A percentile compares a stretch with the other conserved stretches of the same genome.
Conservation (phyloP, 768 basidiomycete species). For the Ramaria rubella region DNA sequence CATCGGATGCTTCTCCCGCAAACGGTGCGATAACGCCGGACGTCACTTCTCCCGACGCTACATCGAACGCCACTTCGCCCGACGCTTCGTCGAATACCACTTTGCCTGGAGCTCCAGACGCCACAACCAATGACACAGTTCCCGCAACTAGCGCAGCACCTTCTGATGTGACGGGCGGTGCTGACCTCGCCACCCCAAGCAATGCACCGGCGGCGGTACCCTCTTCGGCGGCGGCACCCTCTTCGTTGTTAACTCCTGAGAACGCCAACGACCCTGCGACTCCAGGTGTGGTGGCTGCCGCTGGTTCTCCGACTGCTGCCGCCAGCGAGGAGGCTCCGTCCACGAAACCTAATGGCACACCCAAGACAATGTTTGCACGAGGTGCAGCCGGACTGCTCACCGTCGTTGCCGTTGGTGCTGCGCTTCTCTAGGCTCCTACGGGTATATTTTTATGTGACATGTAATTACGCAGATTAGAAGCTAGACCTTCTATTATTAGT, state of each 20-base stretch:
- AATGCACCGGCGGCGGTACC: too few relatives aligned
- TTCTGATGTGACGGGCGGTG: not conserved
- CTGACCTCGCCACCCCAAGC: too few relatives aligned
- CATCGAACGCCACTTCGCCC: slow-evolving; percentile 10
- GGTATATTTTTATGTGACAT: not conserved
- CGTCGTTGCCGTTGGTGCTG: not conserved
- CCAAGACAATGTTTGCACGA: not conserved
- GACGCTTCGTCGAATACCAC: not conserved
- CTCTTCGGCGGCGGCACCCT: too few relatives aligned
- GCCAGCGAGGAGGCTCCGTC: too few relatives aligned
- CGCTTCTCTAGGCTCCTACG: not conserved
- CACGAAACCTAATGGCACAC: not conserved
- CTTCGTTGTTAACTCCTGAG: too few relatives aligned
- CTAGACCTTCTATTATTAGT: not conserved
- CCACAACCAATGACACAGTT: too few relatives aligned
- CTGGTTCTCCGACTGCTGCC: not conserved
- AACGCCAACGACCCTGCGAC: too few relatives aligned
- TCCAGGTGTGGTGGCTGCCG: not conserved
- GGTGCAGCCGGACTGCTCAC: slow-evolving; percentile 4
- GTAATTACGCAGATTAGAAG: not conserved
- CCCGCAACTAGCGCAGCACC: not conserved
- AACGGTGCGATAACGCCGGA: not conserved
- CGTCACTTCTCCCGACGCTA: slow-evolving; percentile 25
- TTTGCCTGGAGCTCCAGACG: slow-evolving; percentile 25
- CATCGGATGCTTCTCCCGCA: slow-evolving; percentile 31